These are phyloP conservation scores for Boletus reticuloceps DNA, from an alignment of 768 basidiomycete species.

Conservation along the genomic window DNA sequence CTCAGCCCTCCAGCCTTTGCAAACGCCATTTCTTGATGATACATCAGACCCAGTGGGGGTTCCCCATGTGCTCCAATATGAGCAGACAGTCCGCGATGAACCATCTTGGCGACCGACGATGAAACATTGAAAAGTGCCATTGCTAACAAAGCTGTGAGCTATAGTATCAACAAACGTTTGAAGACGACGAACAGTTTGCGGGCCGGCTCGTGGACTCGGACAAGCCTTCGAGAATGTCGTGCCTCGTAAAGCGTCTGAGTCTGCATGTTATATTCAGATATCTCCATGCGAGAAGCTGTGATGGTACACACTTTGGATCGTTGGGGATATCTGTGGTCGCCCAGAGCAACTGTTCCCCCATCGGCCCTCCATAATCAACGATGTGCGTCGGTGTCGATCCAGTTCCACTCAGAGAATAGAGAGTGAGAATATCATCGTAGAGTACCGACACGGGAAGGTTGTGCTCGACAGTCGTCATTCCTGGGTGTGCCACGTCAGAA, in stretches of 20 bases:
- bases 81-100: slow-evolving; percentile 54
- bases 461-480: slow-evolving; percentile 78
- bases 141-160: slow-evolving; percentile 36
- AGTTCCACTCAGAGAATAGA: slow-evolving; percentile 67
- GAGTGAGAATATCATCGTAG: slow-evolving; percentile 63
- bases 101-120: slow-evolving; percentile 65
- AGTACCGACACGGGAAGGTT: slow-evolving; percentile 61
- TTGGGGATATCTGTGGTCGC: slow-evolving; percentile 61
- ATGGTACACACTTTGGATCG: slow-evolving; percentile 55
- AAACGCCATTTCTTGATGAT: slow-evolving; percentile 73
- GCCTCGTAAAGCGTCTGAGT: slow-evolving; percentile 59
- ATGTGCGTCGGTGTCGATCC: slow-evolving; percentile 73
- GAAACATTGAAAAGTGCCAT: slow-evolving; percentile 70
- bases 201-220: slow-evolving; percentile 64
- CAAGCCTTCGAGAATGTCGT: slow-evolving; percentile 59
- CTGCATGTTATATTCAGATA: slow-evolving; percentile 32
- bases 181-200: slow-evolving; percentile 44
- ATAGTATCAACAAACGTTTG: background rate
- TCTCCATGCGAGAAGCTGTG: background rate
- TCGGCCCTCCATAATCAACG: slow-evolving; percentile 73
- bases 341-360: slow-evolving; percentile 70
- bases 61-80: slow-evolving; percentile 78
- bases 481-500: slow-evolving; percentile 30
- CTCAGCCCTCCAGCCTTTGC: slow-evolving; percentile 59
- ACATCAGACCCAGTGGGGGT: slow-evolving; percentile 69